phyloP scores from a whole-genome alignment of 2,329 filamentous ascomycete genomes.

The Furcasterigmium sp. region DNA sequence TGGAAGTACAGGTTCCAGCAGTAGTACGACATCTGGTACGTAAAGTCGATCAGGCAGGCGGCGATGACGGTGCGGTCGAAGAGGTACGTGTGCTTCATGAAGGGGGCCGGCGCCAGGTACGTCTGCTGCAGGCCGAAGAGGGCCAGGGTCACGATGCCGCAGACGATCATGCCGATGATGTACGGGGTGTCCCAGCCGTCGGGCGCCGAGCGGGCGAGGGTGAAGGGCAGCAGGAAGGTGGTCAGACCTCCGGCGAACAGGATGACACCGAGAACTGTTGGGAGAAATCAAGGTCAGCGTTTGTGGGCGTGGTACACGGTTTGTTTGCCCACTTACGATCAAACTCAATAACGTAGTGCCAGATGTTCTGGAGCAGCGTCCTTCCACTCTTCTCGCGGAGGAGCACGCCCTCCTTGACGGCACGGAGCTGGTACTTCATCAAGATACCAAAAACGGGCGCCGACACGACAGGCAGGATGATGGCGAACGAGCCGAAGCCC shows the following conservation, averaged over 20 bases:
- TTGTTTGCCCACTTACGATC: conserved; percentile 8
- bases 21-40: conserved; percentile 45
- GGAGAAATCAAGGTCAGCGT: not conserved
- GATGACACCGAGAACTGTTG: conserved; percentile 43
- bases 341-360: conserved; percentile 10
- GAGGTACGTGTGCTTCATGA: conserved; percentile 49
- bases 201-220: conserved; percentile 41
- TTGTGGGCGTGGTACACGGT: conserved; percentile 2
- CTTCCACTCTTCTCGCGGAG: conserved; percentile 6
- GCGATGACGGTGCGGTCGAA: conserved; percentile 47
- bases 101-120: conserved; percentile 49
- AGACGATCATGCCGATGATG: conserved; percentile 55
- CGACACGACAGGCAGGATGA: conserved; percentile 50
- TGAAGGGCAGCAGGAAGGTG: conserved; percentile 62
- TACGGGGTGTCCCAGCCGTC: conserved; percentile 45
- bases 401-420: conserved; percentile 34
- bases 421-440: conserved; percentile 35
- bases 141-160: conserved; percentile 54
- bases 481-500: conserved; percentile 57
- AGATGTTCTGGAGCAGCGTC: conserved; percentile 8
- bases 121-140: conserved; percentile 53
- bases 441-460: conserved; percentile 29
- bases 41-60: conserved; percentile 37
- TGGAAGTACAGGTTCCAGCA: conserved; percentile 49
- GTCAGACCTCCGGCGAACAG: conserved; percentile 52